These are phyloP conservation scores for Globisporangium abappressorium DNA, from an alignment of 352 stramenopile species.

Conservation along the genomic window DNA sequence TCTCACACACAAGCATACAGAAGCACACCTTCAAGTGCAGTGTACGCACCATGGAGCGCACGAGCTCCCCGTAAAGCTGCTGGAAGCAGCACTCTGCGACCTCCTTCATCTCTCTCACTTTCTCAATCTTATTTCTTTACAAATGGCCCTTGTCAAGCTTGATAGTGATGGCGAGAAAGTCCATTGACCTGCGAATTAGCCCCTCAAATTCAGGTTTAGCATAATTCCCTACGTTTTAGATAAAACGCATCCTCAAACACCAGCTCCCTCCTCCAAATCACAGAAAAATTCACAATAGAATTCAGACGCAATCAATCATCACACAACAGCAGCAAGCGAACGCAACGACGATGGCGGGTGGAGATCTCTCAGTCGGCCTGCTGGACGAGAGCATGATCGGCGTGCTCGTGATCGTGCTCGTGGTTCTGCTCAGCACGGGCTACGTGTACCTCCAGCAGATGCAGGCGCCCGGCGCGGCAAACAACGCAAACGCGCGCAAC, in stretches of 20 bases:
- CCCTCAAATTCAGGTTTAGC: not conserved
- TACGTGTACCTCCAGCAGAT: constrained; percentile 75
- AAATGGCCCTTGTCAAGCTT: not conserved
- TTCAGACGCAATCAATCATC: not conserved
- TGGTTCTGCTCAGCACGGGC: constrained; percentile 67
- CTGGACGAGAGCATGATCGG: constrained; percentile 70
- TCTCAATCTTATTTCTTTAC: not conserved
- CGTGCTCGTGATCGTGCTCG: constrained; percentile 65
- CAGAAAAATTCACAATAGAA: not conserved
- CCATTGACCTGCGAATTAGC: not conserved
- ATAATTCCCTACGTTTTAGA: not conserved
- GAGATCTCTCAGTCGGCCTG: constrained; percentile 46
- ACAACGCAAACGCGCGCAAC: constrained; percentile 1
- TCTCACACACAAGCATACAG: not conserved
- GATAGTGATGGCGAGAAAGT: not conserved
- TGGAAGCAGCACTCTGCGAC: constrained; percentile 86
- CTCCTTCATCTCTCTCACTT: constrained; percentile 56
- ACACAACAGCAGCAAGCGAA: not conserved
- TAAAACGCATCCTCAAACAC: not conserved
- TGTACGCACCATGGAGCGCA: constrained; percentile 75
- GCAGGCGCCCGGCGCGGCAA: constrained; percentile 18
- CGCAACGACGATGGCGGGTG: constrained; percentile 16
- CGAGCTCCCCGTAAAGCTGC: constrained; percentile 84
- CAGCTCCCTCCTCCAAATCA: not conserved
- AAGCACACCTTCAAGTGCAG: not conserved